A percentile compares a stretch with the other conserved stretches of the same genome.
These are phyloP conservation scores for Nothophaeocryptopus gaeumannii DNA, from an alignment of 2,329 filamentous ascomycete genomes.

Conservation along the genomic window DNA sequence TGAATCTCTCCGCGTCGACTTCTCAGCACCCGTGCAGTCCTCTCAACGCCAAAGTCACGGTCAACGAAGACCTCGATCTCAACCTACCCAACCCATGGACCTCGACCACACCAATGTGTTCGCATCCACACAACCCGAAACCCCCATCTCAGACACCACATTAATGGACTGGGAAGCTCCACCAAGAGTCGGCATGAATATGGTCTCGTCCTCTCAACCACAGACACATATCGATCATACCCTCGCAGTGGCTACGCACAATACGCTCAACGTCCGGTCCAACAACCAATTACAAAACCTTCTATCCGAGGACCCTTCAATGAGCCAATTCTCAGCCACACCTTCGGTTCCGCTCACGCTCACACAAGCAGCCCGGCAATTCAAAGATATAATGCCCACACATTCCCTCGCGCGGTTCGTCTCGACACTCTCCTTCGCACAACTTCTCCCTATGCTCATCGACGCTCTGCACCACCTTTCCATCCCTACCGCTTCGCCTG, in stretches of 20 bases:
- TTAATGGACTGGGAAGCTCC: slow-evolving; percentile 84
- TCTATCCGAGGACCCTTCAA: slow-evolving; percentile 79
- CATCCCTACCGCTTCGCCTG: slow-evolving; percentile 61
- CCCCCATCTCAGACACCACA: slow-evolving; percentile 64
- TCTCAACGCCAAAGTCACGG: slow-evolving; percentile 36
- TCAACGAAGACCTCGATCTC: slow-evolving; percentile 19
- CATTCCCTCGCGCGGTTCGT: slow-evolving; percentile 90
- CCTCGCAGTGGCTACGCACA: slow-evolving; percentile 27
- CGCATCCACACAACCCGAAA: slow-evolving; percentile 83
- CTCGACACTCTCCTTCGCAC: slow-evolving; percentile 70
- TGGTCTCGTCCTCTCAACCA: slow-evolving; percentile 41
- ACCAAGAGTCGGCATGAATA: slow-evolving; percentile 50
- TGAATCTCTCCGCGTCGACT: slow-evolving; percentile 84
- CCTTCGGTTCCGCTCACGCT: slow-evolving; percentile 77
- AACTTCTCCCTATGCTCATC: slow-evolving; percentile 75
- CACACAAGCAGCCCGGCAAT: slow-evolving; percentile 83
- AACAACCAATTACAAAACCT: slow-evolving; percentile 51
- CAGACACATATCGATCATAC: slow-evolving; percentile 28
- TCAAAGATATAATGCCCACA: slow-evolving; percentile 85
- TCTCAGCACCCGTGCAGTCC: slow-evolving; percentile 64
- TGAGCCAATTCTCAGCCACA: slow-evolving; percentile 76
- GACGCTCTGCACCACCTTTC: slow-evolving; percentile 83
- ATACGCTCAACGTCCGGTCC: slow-evolving; percentile 32
- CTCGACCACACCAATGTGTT: slow-evolving; percentile 57
- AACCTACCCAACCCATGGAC: slow-evolving; percentile 55